Evolutionary conservation across 306 rosid species (phyloP), one percentile per base, ranked within the genome.

Genomic region (Ammopiptanthus mongolicus): DNA sequence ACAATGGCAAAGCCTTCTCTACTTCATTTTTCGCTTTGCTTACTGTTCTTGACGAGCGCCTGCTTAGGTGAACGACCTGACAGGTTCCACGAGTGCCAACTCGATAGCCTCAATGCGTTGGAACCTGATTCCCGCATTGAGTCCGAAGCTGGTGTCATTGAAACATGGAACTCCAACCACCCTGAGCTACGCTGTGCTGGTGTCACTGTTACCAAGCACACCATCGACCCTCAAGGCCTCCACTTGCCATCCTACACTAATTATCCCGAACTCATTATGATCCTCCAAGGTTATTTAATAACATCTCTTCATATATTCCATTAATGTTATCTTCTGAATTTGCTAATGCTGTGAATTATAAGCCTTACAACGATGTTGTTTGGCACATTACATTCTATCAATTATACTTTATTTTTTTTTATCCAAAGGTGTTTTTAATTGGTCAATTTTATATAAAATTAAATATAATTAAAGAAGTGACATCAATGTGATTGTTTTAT

Each of bases 1-100:
- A 7, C 9, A 58, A 7, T 88, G 97, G 76, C 73, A 1, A 91
- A 64, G 70, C 13, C 52, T 47, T 44, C 36, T 42, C 3, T 68
- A 23, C 71, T 82, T 22, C 65, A 71, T n/a, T 17, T 78, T 71
- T 86, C 77, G 5, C 61, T 84, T 2, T 73, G 74, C 75, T 6
- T 86, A 14, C 15, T 80, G 8, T 47, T 86, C 17, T 74, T 69
- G 29, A 23, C 77, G 0, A 63, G 71, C 34, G 69, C 65, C n/a
- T 65, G 92, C 74, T 66, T 86, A 2, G 92, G 39, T 4, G 5
- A 42, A 25, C 18, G 29, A 37, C 36, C 37, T 0, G 33, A 39
- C 1, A 39, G 52, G 65, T 55, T 74, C 21, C 67, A 42, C 14
- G 28, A 52, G n/a, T 84, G 87, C 48, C 85, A 59, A 28, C 74